Conservation (phyloP, 345 rosid species). For the Stellera chamaejasme region DNA sequence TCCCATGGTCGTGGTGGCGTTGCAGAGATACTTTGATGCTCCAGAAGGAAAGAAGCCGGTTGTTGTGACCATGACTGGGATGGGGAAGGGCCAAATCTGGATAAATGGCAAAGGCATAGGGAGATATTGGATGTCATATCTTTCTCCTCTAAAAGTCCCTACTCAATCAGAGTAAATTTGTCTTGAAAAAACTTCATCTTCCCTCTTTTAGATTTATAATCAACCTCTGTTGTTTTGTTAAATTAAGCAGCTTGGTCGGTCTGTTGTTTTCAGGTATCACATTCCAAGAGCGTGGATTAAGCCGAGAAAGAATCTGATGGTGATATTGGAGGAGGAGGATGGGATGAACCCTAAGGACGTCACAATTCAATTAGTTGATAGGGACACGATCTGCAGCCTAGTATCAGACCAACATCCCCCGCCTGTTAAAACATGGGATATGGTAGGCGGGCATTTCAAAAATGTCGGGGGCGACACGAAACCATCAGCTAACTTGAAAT, state of each 20-base stretch:
- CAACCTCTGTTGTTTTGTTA: too few relatives aligned
- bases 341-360: conserved; percentile 44
- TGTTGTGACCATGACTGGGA: conserved; percentile 36
- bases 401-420: conserved; percentile 57
- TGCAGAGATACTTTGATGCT: conserved; percentile 55
- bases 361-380: conserved; percentile 38
- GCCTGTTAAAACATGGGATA: conserved; percentile 42
- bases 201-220: too few relatives aligned
- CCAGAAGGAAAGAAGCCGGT: conserved; percentile 60
- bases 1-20: background rate
- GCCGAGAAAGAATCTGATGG: conserved; percentile 51
- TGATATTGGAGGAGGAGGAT: conserved; percentile 67
- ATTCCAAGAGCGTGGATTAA: conserved; percentile 74
- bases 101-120: conserved; percentile 69
- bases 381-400: conserved; percentile 72
- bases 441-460: conserved; percentile 24
- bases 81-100: conserved; percentile 78
- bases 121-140: conserved; percentile 64
- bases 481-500: conserved; percentile 43
- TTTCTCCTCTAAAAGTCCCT: conserved; percentile 52
- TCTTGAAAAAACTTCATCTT: too few relatives aligned
- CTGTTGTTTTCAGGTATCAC: conserved; percentile 42
- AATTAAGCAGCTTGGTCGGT: too few relatives aligned
- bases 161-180: conserved; percentile 54
- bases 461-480: conserved; percentile 28